phyloP scores from a whole-genome alignment of 495 filamentous ascomycete genomes.

The Thozetella sp. region DNA sequence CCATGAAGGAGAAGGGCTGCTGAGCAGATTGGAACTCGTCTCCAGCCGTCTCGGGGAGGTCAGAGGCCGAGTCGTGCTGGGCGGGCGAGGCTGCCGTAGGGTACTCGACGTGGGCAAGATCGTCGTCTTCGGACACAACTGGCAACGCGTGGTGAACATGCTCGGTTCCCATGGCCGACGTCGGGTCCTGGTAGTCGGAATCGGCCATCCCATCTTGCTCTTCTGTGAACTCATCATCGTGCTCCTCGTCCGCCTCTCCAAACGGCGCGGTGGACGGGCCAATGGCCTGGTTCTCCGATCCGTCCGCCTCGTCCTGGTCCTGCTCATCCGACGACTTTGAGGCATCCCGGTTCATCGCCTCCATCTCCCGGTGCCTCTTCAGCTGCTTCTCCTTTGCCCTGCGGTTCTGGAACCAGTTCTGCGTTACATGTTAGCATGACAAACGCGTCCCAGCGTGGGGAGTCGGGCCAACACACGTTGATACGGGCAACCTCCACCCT shows the following conservation, averaged over 20 bases:
- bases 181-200: constrained; percentile 10
- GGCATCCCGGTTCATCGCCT: constrained; percentile 48
- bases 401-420: constrained; percentile 95
- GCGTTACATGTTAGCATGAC: constrained; percentile 26
- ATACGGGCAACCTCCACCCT: constrained; percentile 75
- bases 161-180: constrained; percentile 3
- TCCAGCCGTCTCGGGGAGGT: constrained; percentile 9
- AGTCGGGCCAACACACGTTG: constrained; percentile 57
- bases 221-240: constrained; percentile 20
- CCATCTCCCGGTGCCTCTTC: constrained; percentile 68
- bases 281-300: constrained; percentile 27
- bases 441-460: neutral
- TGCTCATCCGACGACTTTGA: constrained; percentile 34
- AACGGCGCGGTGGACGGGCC: constrained; percentile 37
- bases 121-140: constrained; percentile 14
- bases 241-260: constrained; percentile 20
- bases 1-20: constrained; percentile 11
- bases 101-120: constrained; percentile 14
- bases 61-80: constrained; percentile 1
- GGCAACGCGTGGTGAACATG: constrained; percentile 12
- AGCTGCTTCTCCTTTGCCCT: constrained; percentile 83
- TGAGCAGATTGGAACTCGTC: constrained; percentile 15
- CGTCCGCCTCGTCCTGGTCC: constrained; percentile 19
- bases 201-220: constrained; percentile 7
- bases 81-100: constrained; percentile 7